These are phyloP conservation scores for Castanopsis chinensis DNA, from an alignment of 306 rosid species.

Conservation along the genomic window DNA sequence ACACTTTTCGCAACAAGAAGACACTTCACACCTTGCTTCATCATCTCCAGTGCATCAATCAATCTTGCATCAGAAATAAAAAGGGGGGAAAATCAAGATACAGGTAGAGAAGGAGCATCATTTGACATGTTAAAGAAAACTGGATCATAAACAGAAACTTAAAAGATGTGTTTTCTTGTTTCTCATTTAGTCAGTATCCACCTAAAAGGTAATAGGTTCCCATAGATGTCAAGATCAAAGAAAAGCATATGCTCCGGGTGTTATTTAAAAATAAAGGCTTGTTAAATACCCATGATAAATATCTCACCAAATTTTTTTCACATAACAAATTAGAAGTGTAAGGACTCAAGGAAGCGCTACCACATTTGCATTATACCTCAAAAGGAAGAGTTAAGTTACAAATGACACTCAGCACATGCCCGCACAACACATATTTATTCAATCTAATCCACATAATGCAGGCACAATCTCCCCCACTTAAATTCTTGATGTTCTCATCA, in stretches of 20 bases:
- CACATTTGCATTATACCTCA: too few species aligned
- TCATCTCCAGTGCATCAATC: slow-evolving; percentile 96
- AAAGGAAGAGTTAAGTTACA: too few species aligned
- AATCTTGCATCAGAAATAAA: slow-evolving; percentile 44
- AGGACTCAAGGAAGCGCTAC: too few species aligned
- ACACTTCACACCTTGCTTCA: slow-evolving; percentile 94
- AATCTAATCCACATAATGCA: too few species aligned
- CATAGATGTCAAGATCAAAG: not conserved
- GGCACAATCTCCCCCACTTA: too few species aligned
- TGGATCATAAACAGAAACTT: not conserved
- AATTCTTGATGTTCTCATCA: too few species aligned
- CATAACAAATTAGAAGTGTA: not conserved
- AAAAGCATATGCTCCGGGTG: not conserved
- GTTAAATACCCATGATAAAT: not conserved
- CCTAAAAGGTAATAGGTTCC: not conserved
- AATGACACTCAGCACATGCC: too few species aligned
- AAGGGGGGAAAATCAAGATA: not conserved
- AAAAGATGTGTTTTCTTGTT: not conserved
- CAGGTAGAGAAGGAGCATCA: not conserved
- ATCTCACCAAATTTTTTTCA: not conserved
- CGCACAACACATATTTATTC: too few species aligned
- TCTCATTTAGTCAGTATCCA: not conserved
- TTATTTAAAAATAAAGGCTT: not conserved
- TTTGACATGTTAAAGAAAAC: not conserved
- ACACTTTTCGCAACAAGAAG: slow-evolving; percentile 84